These are phyloP conservation scores for Rickenella mellea DNA, from an alignment of 768 basidiomycete genomes.

Conservation along the genomic window DNA sequence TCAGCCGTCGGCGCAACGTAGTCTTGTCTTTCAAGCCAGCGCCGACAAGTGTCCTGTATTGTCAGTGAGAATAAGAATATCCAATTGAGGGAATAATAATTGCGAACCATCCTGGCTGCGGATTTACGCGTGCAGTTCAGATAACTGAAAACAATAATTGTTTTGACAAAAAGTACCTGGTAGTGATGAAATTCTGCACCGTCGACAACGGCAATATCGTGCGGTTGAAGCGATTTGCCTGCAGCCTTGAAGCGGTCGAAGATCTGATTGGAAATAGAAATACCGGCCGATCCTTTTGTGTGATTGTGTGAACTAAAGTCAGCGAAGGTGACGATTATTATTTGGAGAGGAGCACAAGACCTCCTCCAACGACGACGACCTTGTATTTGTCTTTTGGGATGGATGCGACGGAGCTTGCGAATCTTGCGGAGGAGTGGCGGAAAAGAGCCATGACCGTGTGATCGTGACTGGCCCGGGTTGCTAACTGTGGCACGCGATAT, in stretches of 20 bases:
- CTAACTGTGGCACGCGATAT: no score
- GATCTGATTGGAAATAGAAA: conserved; percentile 82
- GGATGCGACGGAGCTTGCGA: conserved; percentile 26
- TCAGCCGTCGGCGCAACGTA: conserved; percentile 55
- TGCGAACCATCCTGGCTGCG: conserved; percentile 79
- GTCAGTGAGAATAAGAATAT: not conserved
- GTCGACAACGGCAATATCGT: conserved; percentile 84
- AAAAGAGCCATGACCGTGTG: not conserved
- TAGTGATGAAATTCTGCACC: conserved; percentile 78
- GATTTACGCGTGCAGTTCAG: not conserved
- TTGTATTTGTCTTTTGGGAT: conserved; percentile 53
- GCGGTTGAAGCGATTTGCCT: conserved; percentile 54
- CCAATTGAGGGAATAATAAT: not conserved
- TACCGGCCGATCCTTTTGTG: conserved; percentile 62
- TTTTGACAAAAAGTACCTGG: conserved; percentile 36
- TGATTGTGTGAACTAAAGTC: not conserved
- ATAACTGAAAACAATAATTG: not conserved
- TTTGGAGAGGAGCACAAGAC: conserved; percentile 32
- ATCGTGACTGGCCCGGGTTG: not conserved
- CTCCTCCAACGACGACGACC: conserved; percentile 81
- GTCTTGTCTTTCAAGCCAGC: conserved; percentile 72
- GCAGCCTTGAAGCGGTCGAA: conserved; percentile 68
- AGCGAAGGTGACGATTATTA: not conserved
- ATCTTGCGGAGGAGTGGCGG: no score
- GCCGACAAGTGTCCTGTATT: conserved; percentile 78